These are phyloP conservation scores for Suillus variegatus DNA, from an alignment of 768 basidiomycete species.

Conservation along the genomic window DNA sequence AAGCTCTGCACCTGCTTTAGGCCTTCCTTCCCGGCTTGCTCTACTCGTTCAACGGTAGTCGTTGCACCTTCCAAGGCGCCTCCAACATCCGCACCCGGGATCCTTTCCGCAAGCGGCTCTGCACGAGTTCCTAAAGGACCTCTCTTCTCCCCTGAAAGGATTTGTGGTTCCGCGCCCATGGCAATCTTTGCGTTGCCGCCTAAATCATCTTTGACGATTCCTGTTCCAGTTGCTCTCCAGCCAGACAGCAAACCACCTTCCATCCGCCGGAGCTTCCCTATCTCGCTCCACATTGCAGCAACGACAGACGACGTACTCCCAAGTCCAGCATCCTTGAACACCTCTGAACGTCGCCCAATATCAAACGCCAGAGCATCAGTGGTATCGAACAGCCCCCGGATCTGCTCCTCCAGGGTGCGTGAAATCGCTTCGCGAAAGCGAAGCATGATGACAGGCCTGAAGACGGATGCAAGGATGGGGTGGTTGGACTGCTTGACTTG, in stretches of 20 bases:
- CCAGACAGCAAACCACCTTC: conserved; percentile 39
- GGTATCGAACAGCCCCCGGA: conserved; percentile 52
- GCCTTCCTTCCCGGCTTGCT: conserved; percentile 35
- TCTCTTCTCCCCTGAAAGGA: conserved; percentile 64
- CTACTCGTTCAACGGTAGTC: conserved; percentile 35
- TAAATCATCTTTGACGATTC: conserved; percentile 55
- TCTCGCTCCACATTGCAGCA: conserved; percentile 71
- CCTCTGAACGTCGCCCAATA: conserved; percentile 53
- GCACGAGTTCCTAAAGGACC: conserved; percentile 63
- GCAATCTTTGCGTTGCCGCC: conserved; percentile 46
- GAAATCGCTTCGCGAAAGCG: conserved; percentile 64
- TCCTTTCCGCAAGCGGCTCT: conserved; percentile 29
- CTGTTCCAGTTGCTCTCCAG: conserved; percentile 62
- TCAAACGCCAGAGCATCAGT: conserved; percentile 62
- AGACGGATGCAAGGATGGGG: conserved; percentile 56
- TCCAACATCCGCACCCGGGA: neutral
- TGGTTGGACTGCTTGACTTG: conserved; percentile 65
- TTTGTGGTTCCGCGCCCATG: conserved; percentile 74
- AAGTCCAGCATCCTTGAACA: conserved; percentile 67
- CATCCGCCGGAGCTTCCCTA: conserved; percentile 53
- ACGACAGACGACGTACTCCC: conserved; percentile 47
- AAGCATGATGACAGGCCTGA: conserved; percentile 59
- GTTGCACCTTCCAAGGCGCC: conserved; percentile 10
- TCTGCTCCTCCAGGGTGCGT: conserved; percentile 55
- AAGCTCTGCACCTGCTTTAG: conserved; percentile 42